These are phyloP conservation scores for Aspergillus sp. DNA, from an alignment of 2,329 filamentous ascomycete genomes.

Conservation along the genomic window DNA sequence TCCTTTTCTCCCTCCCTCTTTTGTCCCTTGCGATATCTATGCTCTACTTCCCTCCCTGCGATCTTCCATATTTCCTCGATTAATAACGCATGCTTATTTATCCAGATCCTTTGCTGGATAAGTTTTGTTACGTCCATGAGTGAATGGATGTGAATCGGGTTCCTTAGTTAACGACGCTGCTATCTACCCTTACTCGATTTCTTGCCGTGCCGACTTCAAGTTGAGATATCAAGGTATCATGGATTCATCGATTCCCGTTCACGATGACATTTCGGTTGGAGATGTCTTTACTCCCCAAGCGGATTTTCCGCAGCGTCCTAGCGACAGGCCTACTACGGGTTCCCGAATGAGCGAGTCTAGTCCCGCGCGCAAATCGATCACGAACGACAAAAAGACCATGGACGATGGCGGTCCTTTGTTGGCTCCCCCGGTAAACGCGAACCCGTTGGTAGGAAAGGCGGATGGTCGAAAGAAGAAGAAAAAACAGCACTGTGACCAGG, in stretches of 20 bases:
- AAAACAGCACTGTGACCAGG: conserved; percentile 25
- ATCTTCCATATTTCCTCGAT: too few relatives aligned
- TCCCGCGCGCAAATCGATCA: conserved; percentile 14
- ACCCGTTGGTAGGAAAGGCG: conserved; percentile 19
- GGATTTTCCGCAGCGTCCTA: conserved; percentile 20
- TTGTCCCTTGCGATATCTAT: too few relatives aligned
- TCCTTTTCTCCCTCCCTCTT: too few relatives aligned
- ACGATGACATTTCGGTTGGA: conserved; percentile 31
- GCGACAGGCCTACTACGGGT: conserved; percentile 14
- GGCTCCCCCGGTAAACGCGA: conserved; percentile 20
- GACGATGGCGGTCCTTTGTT: conserved; percentile 20
- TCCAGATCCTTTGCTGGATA: too few relatives aligned
- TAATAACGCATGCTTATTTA: too few relatives aligned
- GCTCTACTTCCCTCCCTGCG: too few relatives aligned
- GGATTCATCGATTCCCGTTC: conserved; percentile 13
- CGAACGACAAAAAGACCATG: conserved; percentile 6
- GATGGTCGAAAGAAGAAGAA: conserved; percentile 33
- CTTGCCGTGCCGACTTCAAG: too few relatives aligned
- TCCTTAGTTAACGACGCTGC: too few relatives aligned
- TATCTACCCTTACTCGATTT: too few relatives aligned
- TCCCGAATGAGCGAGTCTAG: conserved; percentile 22
- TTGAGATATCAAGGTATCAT: conserved; percentile 7
- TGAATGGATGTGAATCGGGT: too few relatives aligned
- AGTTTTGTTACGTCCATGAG: too few relatives aligned
- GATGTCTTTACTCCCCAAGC: conserved; percentile 34